Percentiles rank a stretch among this genome's conserved stretches.
Evolutionary conservation across 2,329 filamentous ascomycete genomes (phyloP).

Genomic region (Fusarium musae): DNA sequence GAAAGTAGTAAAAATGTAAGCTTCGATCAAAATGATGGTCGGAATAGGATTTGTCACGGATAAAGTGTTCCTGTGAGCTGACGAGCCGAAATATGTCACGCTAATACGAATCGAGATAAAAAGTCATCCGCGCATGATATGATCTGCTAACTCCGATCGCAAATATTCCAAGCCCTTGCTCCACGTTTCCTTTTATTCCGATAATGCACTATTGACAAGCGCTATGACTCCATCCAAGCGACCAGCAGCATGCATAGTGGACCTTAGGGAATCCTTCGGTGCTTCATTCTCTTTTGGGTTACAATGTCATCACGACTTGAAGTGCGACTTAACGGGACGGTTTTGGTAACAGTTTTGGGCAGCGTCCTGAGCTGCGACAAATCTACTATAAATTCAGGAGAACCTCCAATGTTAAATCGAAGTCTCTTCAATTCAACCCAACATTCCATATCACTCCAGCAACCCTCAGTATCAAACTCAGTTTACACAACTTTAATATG

Average conservation of each 20-base stretch:
- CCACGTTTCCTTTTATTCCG: not conserved
- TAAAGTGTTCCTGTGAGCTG: not conserved
- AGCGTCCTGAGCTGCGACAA: not conserved
- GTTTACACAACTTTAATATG: not conserved
- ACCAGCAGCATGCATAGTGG: not conserved
- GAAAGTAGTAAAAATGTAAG: constrained; percentile 8
- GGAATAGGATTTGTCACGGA: not conserved
- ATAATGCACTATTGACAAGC: not conserved
- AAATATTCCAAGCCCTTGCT: not conserved
- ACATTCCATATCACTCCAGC: not conserved
- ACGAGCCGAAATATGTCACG: not conserved
- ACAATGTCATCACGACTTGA: not conserved
- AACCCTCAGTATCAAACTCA: too few species aligned
- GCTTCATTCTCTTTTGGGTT: not conserved
- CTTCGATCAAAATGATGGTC: not conserved
- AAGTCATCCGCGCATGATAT: not conserved
- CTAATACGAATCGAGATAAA: constrained; percentile 11
- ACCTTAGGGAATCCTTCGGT: not conserved
- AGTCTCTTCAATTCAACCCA: not conserved
- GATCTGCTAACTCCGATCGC: not conserved
- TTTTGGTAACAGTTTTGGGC: too few species aligned
- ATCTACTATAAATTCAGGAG: not conserved
- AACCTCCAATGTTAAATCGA: too few species aligned
- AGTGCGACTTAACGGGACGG: not conserved
- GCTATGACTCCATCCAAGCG: not conserved